A percentile compares a stretch with the other conserved stretches of the same genome.
Evolutionary conservation across 192 early-diverging fungal genomes (phyloP).

Genomic region (Spizellomyces sp.): DNA sequence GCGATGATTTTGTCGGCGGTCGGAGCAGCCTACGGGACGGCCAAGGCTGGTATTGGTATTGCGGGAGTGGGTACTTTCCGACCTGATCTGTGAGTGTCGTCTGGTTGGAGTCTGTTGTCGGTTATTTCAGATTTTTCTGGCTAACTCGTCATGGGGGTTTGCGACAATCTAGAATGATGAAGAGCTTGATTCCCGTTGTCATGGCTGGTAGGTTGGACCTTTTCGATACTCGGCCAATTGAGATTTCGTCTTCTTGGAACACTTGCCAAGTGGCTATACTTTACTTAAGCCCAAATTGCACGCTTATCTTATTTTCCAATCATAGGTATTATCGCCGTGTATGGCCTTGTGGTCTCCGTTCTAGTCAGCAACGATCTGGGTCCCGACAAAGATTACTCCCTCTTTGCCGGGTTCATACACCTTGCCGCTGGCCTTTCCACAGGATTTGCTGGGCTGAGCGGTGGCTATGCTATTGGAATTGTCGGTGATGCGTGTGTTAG

Average conservation of each 20-base stretch:
- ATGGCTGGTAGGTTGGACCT: slow-evolving; percentile 62
- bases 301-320: slow-evolving; percentile 13
- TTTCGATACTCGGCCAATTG: background rate
- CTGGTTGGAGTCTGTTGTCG: background rate
- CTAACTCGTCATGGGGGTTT: slow-evolving; percentile 11
- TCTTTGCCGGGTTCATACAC: slow-evolving; percentile 84
- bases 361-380: slow-evolving; percentile 60
- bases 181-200: slow-evolving; percentile 87
- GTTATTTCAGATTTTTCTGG: background rate
- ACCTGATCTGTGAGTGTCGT: slow-evolving; percentile 69
- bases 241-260: background rate
- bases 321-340: slow-evolving; percentile 97
- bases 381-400: slow-evolving; percentile 43
- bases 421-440: slow-evolving; percentile 93
- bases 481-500: slow-evolving; percentile 96
- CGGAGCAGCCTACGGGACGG: slow-evolving; percentile 98
- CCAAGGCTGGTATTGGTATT: slow-evolving; percentile 96
- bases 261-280: too few species aligned
- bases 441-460: slow-evolving; percentile 91
- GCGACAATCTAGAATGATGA: slow-evolving; percentile 41
- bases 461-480: slow-evolving; percentile 95
- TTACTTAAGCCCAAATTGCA: background rate
- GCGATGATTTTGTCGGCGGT: slow-evolving; percentile 92
- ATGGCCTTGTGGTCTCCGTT: slow-evolving; percentile 96
- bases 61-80: slow-evolving; percentile 90